Conservation (phyloP, 2,329 filamentous ascomycete species). For the Fusarium algeriense region DNA sequence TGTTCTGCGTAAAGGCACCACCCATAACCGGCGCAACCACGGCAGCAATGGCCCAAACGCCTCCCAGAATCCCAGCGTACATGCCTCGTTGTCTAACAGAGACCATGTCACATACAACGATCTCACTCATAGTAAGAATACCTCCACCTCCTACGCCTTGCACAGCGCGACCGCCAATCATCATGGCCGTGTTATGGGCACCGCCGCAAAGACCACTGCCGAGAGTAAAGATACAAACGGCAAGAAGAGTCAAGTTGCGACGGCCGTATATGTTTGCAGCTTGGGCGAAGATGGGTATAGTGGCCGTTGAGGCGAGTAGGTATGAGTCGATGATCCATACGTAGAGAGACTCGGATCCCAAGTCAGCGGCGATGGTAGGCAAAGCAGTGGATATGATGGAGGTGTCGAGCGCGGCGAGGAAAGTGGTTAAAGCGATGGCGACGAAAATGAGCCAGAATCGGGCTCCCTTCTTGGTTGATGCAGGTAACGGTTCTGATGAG, state of each 20-base stretch:
- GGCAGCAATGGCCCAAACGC: slow-evolving; percentile 50
- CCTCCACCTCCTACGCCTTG: slow-evolving; percentile 61
- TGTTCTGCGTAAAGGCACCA: slow-evolving; percentile 43
- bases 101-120: slow-evolving; percentile 58
- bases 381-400: slow-evolving; percentile 50
- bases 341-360: slow-evolving; percentile 37
- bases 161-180: slow-evolving; percentile 60
- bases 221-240: slow-evolving; percentile 39
- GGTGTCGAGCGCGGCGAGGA: slow-evolving; percentile 46
- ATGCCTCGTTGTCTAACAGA: slow-evolving; percentile 60
- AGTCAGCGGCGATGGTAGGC: slow-evolving; percentile 42
- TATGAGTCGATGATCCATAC: slow-evolving; percentile 46
- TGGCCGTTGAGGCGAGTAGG: slow-evolving; percentile 43
- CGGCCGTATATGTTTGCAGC: slow-evolving; percentile 64
- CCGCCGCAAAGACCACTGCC: slow-evolving; percentile 44
- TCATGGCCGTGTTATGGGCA: slow-evolving; percentile 46
- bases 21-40: slow-evolving; percentile 51
- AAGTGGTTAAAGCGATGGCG: slow-evolving; percentile 34
- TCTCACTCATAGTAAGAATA: slow-evolving; percentile 51
- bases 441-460: slow-evolving; percentile 43
- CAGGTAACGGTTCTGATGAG: no score
- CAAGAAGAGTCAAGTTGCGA: slow-evolving; percentile 52
- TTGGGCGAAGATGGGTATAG: slow-evolving; percentile 64
- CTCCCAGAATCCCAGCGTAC: slow-evolving; percentile 53
- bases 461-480: background rate